phyloP scores from a whole-genome alignment of 345 rosid genomes.

The Populus davidiana region DNA sequence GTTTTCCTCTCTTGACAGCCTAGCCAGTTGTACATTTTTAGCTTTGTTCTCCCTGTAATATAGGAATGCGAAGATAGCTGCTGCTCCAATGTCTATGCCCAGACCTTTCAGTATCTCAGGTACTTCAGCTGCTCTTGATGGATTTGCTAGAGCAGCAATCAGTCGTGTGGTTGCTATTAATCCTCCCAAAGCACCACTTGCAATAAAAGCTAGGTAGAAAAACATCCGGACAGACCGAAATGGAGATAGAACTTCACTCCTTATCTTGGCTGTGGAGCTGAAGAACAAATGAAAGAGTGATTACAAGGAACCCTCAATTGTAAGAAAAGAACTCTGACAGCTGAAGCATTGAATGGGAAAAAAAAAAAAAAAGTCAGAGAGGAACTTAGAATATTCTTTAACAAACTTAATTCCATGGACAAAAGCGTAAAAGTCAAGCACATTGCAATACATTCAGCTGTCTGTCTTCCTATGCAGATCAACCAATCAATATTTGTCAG shows the following conservation, averaged over 20 bases:
- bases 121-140: slow-evolving; percentile 63
- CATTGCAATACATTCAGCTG: too few relatives aligned
- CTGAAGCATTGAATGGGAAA: slow-evolving; percentile 3
- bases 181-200: slow-evolving; percentile 76
- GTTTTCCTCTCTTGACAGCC: slow-evolving; percentile 85
- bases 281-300: slow-evolving; percentile 40
- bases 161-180: slow-evolving; percentile 73
- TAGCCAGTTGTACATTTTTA: slow-evolving; percentile 69
- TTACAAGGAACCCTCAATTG: slow-evolving; percentile 10
- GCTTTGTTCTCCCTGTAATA: slow-evolving; percentile 73
- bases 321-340: not conserved
- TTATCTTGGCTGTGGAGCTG: slow-evolving; percentile 78
- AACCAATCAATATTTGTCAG: not conserved
- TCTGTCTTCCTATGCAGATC: not conserved
- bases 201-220: slow-evolving; percentile 84
- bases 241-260: slow-evolving; percentile 90
- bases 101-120: slow-evolving; percentile 61
- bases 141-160: slow-evolving; percentile 67
- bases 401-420: too few relatives aligned
- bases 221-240: slow-evolving; percentile 92
- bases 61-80: slow-evolving; percentile 66
- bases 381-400: too few relatives aligned
- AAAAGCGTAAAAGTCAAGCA: too few relatives aligned
- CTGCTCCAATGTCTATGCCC: slow-evolving; percentile 78
- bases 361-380: not conserved